Conservation (phyloP, 345 rosid genomes). For the Camelina laxa region DNA sequence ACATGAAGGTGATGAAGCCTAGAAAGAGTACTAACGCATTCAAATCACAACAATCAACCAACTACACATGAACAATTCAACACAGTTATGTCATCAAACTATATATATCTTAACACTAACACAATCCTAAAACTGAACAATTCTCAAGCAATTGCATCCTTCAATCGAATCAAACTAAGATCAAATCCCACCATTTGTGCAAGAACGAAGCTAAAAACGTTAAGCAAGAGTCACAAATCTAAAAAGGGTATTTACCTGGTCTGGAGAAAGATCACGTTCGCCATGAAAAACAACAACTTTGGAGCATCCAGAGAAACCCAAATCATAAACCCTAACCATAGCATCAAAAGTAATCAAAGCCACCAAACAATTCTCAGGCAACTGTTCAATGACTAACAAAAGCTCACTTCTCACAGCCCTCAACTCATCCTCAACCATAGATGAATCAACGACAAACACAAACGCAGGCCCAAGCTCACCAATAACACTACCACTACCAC, state of each 20-base stretch:
- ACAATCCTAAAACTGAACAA: neutral
- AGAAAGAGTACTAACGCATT: neutral
- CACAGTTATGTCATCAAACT: slow-evolving; percentile 17
- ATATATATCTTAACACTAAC: neutral
- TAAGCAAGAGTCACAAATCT: neutral
- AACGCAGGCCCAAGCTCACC: slow-evolving; percentile 72
- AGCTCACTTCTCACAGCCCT: slow-evolving; percentile 73
- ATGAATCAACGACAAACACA: slow-evolving; percentile 82
- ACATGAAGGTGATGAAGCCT: neutral
- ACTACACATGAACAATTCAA: neutral
- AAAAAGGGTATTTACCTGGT: slow-evolving; percentile 58
- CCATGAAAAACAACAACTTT: slow-evolving; percentile 80
- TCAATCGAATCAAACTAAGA: slow-evolving; percentile 4
- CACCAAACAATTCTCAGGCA: slow-evolving; percentile 78
- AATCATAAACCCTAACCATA: slow-evolving; percentile 85
- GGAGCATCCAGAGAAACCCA: slow-evolving; percentile 75
- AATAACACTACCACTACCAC: slow-evolving; percentile 24
- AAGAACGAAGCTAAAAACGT: slow-evolving; percentile 9
- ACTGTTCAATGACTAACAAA: slow-evolving; percentile 72
- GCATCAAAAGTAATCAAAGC: slow-evolving; percentile 78
- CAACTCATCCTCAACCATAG: slow-evolving; percentile 72
- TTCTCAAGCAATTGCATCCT: slow-evolving; percentile 5
- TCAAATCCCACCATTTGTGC: neutral
- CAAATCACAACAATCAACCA: slow-evolving; percentile 16
- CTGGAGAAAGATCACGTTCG: slow-evolving; percentile 69